Conservation (phyloP, 257 asterid species). For the Solanum etuberosum region DNA sequence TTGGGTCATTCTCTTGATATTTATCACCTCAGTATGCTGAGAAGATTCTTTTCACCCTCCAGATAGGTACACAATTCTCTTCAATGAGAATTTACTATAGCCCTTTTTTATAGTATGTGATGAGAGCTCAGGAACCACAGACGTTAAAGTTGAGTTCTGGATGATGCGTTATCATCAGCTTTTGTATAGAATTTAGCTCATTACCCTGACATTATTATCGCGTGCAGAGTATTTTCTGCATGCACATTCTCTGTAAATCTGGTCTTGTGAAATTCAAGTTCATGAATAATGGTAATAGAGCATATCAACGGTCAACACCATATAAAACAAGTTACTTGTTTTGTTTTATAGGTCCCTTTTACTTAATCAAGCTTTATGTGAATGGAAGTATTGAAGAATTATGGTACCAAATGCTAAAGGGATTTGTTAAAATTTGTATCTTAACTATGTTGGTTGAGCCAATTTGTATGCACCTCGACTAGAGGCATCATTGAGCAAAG, state of each 20-base stretch:
- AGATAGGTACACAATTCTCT: not conserved
- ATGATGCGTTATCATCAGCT: not conserved
- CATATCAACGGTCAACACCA: not conserved
- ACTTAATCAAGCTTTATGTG: not conserved
- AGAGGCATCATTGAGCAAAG: not conserved
- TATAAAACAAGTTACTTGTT: not conserved
- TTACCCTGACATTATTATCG: not conserved
- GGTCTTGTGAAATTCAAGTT: not conserved
- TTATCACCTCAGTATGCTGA: not conserved
- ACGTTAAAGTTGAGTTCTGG: not conserved
- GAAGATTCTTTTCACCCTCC: not conserved
- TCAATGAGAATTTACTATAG: not conserved
- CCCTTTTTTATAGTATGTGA: not conserved
- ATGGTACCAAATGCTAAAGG: not conserved
- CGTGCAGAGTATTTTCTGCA: not conserved
- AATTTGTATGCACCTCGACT: not conserved
- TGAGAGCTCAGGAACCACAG: not conserved
- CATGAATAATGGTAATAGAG: not conserved
- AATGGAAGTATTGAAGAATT: not conserved
- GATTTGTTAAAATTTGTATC: not conserved
- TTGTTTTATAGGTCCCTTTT: not conserved
- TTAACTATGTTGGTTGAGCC: not conserved
- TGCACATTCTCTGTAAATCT: not conserved
- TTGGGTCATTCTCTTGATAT: not conserved
- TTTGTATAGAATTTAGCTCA: not conserved